Evolutionary conservation across 1,139 yeast genomes (phyloP).

Genomic region (Zhuliangozyma parablackwelliae): DNA sequence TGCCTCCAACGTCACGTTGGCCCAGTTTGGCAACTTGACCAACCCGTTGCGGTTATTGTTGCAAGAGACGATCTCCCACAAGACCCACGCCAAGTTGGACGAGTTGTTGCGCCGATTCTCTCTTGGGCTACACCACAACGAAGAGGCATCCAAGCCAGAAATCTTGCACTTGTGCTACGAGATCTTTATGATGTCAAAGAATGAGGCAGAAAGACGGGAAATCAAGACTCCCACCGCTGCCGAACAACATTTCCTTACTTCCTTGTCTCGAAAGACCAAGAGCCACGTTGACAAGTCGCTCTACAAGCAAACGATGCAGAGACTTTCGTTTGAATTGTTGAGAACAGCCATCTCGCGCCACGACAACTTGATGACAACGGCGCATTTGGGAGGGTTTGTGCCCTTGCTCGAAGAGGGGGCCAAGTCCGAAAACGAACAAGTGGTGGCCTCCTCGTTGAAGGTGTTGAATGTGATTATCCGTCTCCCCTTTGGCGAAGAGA

Average conservation of each 20-base stretch:
- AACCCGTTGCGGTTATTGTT: constrained; percentile 68
- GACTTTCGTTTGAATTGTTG: constrained; percentile 74
- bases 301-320: constrained; percentile 59
- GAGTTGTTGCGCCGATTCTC: constrained; percentile 75
- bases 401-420: constrained; percentile 69
- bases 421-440: constrained; percentile 66
- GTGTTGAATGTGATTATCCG: constrained; percentile 58
- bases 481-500: constrained; percentile 57
- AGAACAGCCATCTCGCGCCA: constrained; percentile 68
- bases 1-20: constrained; percentile 60
- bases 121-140: constrained; percentile 72
- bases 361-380: constrained; percentile 50
- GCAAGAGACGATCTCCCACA: constrained; percentile 60
- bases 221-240: constrained; percentile 14
- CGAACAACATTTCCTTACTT: constrained; percentile 66
- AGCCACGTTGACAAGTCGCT: constrained; percentile 43
- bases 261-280: constrained; percentile 56
- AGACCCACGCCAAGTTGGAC: constrained; percentile 70
- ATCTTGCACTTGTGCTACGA: constrained; percentile 73
- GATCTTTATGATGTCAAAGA: constrained; percentile 54
- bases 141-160: constrained; percentile 52
- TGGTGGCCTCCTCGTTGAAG: constrained; percentile 63
- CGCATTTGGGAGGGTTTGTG: constrained; percentile 67
- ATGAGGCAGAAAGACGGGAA: constrained; percentile 14
- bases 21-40: constrained; percentile 55